Conservation (phyloP, 148 eudicot species). For the Beta vulgaris region DNA sequence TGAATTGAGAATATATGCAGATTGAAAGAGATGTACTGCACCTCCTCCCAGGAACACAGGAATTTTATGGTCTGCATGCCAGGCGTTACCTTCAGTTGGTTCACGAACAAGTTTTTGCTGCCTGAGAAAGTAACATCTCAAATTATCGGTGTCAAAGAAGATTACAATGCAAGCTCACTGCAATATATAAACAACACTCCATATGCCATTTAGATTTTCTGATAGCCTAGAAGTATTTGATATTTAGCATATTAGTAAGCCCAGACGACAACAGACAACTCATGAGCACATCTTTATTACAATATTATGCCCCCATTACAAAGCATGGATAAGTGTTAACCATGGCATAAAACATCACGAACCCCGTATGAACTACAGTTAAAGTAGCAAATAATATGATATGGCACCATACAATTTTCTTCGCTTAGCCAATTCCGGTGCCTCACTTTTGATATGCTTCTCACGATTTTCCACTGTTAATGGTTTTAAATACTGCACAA, state of each 20-base stretch:
- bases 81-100: conserved; percentile 91
- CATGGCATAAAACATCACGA: neutral
- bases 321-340: neutral
- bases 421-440: conserved; percentile 59
- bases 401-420: conserved; percentile 60
- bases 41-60: conserved; percentile 97
- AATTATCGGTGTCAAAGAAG: neutral
- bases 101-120: conserved; percentile 70
- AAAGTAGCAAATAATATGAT: conserved; percentile 1
- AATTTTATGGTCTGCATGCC: conserved; percentile 95
- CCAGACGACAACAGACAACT: neutral
- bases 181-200: neutral
- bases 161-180: neutral
- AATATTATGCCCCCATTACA: neutral
- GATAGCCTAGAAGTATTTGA: neutral
- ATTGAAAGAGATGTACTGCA: conserved; percentile 28
- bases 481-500: conserved; percentile 64
- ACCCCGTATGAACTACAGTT: neutral
- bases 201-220: neutral
- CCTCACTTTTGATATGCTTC: conserved; percentile 56
- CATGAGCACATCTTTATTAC: neutral
- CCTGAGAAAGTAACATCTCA: conserved; percentile 40
- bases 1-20: neutral
- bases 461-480: conserved; percentile 55
- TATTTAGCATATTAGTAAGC: neutral